Conservation (phyloP, 495 filamentous ascomycete species). For the Lepidopterella palustris region DNA sequence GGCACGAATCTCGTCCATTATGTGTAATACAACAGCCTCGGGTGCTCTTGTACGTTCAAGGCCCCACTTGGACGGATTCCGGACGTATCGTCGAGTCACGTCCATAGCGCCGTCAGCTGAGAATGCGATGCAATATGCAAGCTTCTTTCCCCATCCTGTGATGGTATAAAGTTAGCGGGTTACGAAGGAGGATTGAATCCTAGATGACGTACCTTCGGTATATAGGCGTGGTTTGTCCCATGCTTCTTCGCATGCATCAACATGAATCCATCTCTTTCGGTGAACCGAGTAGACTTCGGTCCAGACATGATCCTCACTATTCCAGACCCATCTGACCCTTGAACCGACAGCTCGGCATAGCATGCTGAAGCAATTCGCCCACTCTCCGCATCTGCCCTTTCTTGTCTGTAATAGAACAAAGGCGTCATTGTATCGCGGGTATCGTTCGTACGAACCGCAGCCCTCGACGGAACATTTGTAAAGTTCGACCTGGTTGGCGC, state of each 20-base stretch:
- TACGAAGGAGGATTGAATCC: not conserved
- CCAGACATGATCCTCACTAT: constrained; percentile 95
- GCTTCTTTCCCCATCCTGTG: constrained; percentile 82
- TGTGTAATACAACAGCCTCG: constrained; percentile 83
- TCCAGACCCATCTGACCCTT: constrained; percentile 97
- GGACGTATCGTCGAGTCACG: constrained; percentile 92
- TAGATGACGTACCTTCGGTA: constrained; percentile 59
- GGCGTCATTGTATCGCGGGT: constrained; percentile 91
- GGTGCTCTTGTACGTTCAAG: constrained; percentile 64
- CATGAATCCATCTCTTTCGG: constrained; percentile 91
- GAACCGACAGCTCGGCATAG: constrained; percentile 86
- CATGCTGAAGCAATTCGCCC: constrained; percentile 99
- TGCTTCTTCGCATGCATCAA: constrained; percentile 87
- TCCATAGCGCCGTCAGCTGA: constrained; percentile 92
- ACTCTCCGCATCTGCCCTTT: constrained; percentile 84
- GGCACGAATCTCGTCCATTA: constrained; percentile 80
- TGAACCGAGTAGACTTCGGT: constrained; percentile 96
- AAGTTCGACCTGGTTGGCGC: constrained; percentile 79
- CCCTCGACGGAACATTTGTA: constrained; percentile 69
- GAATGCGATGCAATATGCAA: constrained; percentile 96
- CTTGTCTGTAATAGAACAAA: constrained; percentile 85
- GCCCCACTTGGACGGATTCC: constrained; percentile 67
- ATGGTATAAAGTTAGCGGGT: constrained; percentile 13
- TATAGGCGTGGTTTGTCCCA: constrained; percentile 96
- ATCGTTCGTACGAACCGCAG: constrained; percentile 76